phyloP scores from a whole-genome alignment of 2,329 filamentous ascomycete species.

The Tympanopsis confertula region DNA sequence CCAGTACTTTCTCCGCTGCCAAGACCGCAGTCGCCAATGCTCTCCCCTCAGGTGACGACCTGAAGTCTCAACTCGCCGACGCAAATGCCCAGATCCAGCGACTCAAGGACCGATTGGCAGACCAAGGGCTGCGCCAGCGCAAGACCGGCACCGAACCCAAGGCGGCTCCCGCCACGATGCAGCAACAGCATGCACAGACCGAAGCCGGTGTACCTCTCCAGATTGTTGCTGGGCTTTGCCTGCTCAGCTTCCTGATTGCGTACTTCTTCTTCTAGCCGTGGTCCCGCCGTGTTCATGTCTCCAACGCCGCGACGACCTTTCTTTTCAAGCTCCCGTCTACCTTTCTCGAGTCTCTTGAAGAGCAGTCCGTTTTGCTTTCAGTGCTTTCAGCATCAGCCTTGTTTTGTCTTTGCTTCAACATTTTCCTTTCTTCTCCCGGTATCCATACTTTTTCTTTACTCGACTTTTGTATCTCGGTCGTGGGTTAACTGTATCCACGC shows the following conservation, averaged over 20 bases:
- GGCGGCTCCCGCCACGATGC: slow-evolving; percentile 21
- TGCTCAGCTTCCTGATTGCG: slow-evolving; percentile 55
- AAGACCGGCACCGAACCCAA: slow-evolving; percentile 34
- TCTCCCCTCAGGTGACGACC: slow-evolving; percentile 26
- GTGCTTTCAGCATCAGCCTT: no score
- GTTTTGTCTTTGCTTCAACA: no score
- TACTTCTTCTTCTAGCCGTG: slow-evolving; percentile 53
- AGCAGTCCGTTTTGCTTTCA: no score
- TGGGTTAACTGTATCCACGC: no score
- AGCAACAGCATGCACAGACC: slow-evolving; percentile 22
- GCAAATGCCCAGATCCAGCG: slow-evolving; percentile 47
- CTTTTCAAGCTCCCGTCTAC: no score
- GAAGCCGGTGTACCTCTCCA: slow-evolving; percentile 49
- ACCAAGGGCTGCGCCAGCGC: slow-evolving; percentile 45
- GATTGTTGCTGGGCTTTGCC: slow-evolving; percentile 48
- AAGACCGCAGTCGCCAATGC: slow-evolving; percentile 5
- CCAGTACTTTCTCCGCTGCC: slow-evolving; percentile 6
- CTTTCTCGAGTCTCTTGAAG: no score
- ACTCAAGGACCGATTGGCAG: slow-evolving; percentile 29
- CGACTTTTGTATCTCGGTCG: no score
- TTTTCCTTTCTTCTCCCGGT: no score
- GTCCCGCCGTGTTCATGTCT: no score
- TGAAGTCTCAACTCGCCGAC: slow-evolving; percentile 45
- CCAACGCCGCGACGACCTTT: no score
- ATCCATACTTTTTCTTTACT: no score